Percentiles rank a stretch among this genome's conserved stretches.
Conservation (phyloP, 305 asterid species). For the Fraxinus floribunda region DNA sequence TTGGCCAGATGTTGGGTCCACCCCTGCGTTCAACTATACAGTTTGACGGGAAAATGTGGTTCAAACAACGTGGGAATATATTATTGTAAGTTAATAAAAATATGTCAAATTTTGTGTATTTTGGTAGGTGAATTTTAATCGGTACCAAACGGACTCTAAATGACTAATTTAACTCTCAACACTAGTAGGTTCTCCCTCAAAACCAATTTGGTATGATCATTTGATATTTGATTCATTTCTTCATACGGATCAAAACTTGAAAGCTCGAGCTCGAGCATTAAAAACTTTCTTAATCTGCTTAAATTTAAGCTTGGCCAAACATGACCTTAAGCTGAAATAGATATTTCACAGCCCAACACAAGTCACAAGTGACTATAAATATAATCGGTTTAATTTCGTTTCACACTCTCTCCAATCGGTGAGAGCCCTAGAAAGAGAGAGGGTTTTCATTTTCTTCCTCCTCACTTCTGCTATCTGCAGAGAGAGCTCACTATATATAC, state of each 20-base stretch:
- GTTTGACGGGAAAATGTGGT: background rate
- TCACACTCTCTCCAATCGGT: conserved; percentile 34
- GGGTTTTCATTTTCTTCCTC: conserved; percentile 35
- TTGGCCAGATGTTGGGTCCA: no score
- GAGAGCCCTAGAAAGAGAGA: conserved; percentile 35
- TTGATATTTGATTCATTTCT: background rate
- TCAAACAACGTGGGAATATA: background rate
- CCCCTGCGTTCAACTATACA: background rate
- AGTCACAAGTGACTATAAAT: conserved; percentile 24
- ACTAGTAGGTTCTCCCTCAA: background rate
- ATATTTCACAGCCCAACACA: background rate
- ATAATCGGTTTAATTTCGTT: conserved; percentile 15
- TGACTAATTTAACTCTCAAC: background rate
- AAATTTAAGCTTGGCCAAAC: background rate
- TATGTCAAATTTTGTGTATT: background rate
- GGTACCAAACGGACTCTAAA: no score
- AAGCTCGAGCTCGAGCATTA: background rate
- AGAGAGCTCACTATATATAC: conserved; percentile 7
- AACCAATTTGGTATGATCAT: background rate
- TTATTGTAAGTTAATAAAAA: background rate
- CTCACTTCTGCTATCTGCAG: background rate
- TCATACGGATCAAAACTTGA: background rate
- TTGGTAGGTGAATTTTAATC: background rate
- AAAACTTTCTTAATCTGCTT: background rate
- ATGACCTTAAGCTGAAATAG: background rate